Conservation (phyloP, 2,329 filamentous ascomycete species). For the Hymenoscyphus fructigenus region DNA sequence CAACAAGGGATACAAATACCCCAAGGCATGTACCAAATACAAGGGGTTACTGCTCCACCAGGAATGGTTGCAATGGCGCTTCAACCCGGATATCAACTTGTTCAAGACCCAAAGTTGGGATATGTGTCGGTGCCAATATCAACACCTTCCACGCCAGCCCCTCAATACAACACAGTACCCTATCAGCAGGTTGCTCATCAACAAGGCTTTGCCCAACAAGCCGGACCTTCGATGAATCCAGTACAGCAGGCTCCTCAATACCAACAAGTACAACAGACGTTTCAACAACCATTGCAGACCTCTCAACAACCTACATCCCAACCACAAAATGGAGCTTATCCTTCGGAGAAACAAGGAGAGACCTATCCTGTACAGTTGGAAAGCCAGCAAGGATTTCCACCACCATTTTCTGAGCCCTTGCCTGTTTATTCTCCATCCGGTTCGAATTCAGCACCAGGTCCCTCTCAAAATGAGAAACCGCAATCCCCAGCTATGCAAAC, state of each 20-base stretch:
- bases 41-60: slow-evolving; percentile 6
- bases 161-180: neutral
- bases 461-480: slow-evolving; percentile 3
- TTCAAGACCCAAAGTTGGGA: slow-evolving; percentile 8
- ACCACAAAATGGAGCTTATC: neutral
- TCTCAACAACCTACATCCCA: neutral
- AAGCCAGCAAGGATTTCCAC: slow-evolving; percentile 1
- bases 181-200: slow-evolving; percentile 11
- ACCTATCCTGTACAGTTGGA: slow-evolving; percentile 4
- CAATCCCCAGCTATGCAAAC: neutral
- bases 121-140: slow-evolving; percentile 4
- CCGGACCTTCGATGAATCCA: neutral
- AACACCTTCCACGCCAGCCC: neutral
- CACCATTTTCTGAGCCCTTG: slow-evolving; percentile 3
- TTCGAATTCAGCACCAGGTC: neutral
- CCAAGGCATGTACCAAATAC: slow-evolving; percentile 5
- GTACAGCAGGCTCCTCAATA: slow-evolving; percentile 2
- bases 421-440: slow-evolving; percentile 6
- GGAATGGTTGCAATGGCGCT: slow-evolving; percentile 10
- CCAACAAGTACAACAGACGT: slow-evolving; percentile 9
- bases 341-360: slow-evolving; percentile 6
- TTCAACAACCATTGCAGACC: neutral
- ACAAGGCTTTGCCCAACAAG: slow-evolving; percentile 9
- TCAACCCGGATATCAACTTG: slow-evolving; percentile 8
- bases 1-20: slow-evolving; percentile 8